Conservation (phyloP, 805 yeast species). For the Pichia phayaonensis region DNA sequence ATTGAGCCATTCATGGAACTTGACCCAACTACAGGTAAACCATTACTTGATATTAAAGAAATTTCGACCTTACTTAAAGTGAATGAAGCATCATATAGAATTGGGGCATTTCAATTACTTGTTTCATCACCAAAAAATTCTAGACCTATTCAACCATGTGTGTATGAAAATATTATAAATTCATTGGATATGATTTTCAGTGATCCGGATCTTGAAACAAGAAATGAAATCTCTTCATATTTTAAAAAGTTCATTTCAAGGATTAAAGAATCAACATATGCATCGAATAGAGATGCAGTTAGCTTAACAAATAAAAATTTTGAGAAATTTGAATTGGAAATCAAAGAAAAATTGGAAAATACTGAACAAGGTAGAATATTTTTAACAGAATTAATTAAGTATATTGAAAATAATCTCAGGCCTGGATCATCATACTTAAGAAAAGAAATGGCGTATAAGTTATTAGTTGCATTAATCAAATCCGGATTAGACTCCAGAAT, state of each 20-base stretch:
- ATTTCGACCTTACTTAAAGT: constrained; percentile 40
- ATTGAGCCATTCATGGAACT: constrained; percentile 42
- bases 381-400: constrained; percentile 23
- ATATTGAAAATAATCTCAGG: constrained; percentile 23
- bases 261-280: constrained; percentile 61
- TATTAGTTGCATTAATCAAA: constrained; percentile 39
- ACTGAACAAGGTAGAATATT: constrained; percentile 33
- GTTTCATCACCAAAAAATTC: constrained; percentile 58
- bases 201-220: constrained; percentile 60
- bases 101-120: constrained; percentile 53
- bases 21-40: constrained; percentile 24
- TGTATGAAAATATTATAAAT: constrained; percentile 37
- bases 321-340: constrained; percentile 33
- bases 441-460: constrained; percentile 39
- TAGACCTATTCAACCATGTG: constrained; percentile 39
- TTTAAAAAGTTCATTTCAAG: constrained; percentile 57
- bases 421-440: constrained; percentile 56
- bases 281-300: constrained; percentile 43
- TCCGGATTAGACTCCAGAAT: constrained; percentile 51
- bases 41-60: constrained; percentile 16
- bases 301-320: constrained; percentile 30
- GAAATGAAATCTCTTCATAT: constrained; percentile 58
- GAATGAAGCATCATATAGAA: constrained; percentile 32
- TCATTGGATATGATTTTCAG: constrained; percentile 45
- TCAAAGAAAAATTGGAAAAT: constrained; percentile 20